A percentile compares a stretch with the other conserved stretches of the same genome.
phyloP scores from a whole-genome alignment of 345 rosid genomes.

The Heritiera littoralis region DNA sequence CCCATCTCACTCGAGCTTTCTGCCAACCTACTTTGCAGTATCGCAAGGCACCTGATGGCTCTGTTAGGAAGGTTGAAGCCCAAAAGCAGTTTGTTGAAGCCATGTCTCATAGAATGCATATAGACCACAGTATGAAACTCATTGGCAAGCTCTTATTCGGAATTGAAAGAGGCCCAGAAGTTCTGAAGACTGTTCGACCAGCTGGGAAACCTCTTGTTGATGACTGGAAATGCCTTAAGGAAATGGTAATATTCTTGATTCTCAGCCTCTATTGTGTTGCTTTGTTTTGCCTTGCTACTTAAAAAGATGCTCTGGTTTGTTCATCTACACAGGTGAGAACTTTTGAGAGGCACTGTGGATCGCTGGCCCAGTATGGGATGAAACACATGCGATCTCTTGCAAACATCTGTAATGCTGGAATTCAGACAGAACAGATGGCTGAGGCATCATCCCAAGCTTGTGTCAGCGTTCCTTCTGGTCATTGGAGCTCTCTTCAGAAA shows the following conservation, averaged over 20 bases:
- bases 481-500: constrained; percentile 77
- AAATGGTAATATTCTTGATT: constrained; percentile 47
- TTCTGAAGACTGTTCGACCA: constrained; percentile 57
- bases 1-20: constrained; percentile 7
- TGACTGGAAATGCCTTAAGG: constrained; percentile 91
- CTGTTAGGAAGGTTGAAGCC: constrained; percentile 67
- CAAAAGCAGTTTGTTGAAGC: constrained; percentile 87
- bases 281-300: background rate
- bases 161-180: constrained; percentile 59
- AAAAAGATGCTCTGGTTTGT: constrained; percentile 7
- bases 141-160: constrained; percentile 87
- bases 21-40: constrained; percentile 48
- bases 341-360: constrained; percentile 85
- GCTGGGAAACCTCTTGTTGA: constrained; percentile 90
- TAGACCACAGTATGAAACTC: constrained; percentile 76
- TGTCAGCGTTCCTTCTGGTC: constrained; percentile 54
- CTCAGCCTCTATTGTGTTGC: background rate
- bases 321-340: constrained; percentile 65
- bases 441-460: constrained; percentile 94
- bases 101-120: constrained; percentile 86
- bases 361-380: constrained; percentile 90
- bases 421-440: constrained; percentile 57
- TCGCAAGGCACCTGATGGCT: constrained; percentile 91
- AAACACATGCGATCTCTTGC: constrained; percentile 93
- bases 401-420: constrained; percentile 86